Evolutionary conservation across 2,329 filamentous ascomycete genomes (phyloP), one percentile per base, ranked within the genome.

Genomic region (Capronia americana): DNA sequence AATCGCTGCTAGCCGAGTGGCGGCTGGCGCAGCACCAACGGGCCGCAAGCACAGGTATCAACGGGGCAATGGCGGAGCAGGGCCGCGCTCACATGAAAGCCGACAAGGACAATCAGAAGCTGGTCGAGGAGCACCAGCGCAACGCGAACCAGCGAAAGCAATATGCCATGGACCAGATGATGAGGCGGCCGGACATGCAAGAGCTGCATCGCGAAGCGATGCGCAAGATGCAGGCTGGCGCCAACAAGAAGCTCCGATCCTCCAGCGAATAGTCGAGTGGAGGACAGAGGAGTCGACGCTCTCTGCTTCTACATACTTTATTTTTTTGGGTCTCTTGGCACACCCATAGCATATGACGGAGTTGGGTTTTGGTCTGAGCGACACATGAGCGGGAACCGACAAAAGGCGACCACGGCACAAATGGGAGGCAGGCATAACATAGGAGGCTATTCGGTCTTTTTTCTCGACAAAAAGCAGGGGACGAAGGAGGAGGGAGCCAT

Each of bases 161-260:
- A 14, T 85, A 85, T 57, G 84, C 84, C 44, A 88, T 92, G 73
- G 90, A 92, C 70, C 87, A 90, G 76, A 85, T 87, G 70, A 95
- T 96, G 90, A 84, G 92, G 61, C 88, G 86, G 17, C 89, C 89
- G 0, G 87, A 90, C 69, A 86, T 96, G 81, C 82, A 91, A 59
- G 90, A 91, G 54, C 85, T 89, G 24, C 93, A 97, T 76, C 85
- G 90, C 23, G 90, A 93, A 69, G 91, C 90, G 0, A 85, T 97
- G 86, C 84, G 90, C 69, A 88, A 84, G 76, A 90, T 97, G 88
- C 93, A 97, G 75, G 83, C 83, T 14, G 78, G 80, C 57, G 86
- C 84, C 0, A 86, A 85, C 68, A 77, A 66, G 32, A 71, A 67
- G 26, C 55, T 71, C 34, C 38, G 61, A 55, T 54, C 30, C 23